Percentiles rank a stretch among this genome's conserved stretches.
Conservation (phyloP, 306 rosid species). For the Bauhinia variegata region DNA sequence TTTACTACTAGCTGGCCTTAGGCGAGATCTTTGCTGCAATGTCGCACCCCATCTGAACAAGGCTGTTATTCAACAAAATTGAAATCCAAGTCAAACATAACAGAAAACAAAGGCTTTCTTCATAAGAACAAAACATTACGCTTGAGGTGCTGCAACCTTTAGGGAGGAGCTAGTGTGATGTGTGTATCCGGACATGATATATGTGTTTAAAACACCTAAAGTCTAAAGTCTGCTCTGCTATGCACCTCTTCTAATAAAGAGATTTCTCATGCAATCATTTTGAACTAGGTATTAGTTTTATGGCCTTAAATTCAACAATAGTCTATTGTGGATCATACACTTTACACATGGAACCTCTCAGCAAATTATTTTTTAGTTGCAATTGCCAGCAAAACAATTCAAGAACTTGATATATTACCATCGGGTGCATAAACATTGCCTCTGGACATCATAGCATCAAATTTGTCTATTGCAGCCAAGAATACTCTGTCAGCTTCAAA, state of each 20-base stretch:
- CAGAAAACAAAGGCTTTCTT: background rate
- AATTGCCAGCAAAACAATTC: background rate
- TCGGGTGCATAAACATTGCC: slow-evolving; percentile 87
- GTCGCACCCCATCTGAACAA: slow-evolving; percentile 87
- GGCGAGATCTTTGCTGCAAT: slow-evolving; percentile 87
- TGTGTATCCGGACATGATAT: slow-evolving; percentile 1
- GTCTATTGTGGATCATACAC: slow-evolving; percentile 15
- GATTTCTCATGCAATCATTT: slow-evolving; percentile 24
- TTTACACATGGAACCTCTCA: background rate
- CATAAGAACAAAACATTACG: background rate
- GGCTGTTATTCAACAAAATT: slow-evolving; percentile 56
- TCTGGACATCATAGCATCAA: slow-evolving; percentile 87
- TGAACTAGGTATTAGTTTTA: slow-evolving; percentile 13
- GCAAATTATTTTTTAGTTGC: slow-evolving; percentile 31
- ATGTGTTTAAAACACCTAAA: background rate
- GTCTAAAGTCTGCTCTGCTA: background rate
- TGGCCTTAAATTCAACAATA: slow-evolving; percentile 6
- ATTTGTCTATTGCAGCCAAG: slow-evolving; percentile 96
- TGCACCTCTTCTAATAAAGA: slow-evolving; percentile 11
- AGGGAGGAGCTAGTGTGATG: background rate
- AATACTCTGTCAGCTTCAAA: slow-evolving; percentile 91
- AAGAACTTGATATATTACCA: slow-evolving; percentile 57
- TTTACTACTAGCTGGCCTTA: slow-evolving; percentile 77
- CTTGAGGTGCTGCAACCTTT: background rate
- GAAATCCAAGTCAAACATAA: slow-evolving; percentile 23